Conservation (phyloP, 805 yeast species). For the Saturnispora dispora region DNA sequence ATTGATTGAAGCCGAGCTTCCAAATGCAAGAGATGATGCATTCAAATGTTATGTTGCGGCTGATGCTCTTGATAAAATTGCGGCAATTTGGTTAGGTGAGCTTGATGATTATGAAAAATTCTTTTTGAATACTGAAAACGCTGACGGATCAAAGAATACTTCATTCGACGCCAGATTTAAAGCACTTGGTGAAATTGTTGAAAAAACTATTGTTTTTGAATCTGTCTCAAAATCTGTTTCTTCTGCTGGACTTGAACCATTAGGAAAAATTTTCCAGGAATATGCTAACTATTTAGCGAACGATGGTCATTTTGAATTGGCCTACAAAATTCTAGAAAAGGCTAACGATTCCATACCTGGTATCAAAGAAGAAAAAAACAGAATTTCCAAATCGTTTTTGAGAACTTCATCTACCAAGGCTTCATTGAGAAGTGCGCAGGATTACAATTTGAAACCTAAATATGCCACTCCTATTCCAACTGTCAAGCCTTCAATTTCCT, state of each 20-base stretch:
- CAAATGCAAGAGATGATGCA: conserved; percentile 58
- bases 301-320: conserved; percentile 76
- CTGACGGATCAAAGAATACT: conserved; percentile 33
- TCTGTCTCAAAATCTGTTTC: conserved; percentile 35
- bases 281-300: conserved; percentile 74
- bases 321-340: conserved; percentile 55
- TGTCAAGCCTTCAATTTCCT: conserved; percentile 6
- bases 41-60: conserved; percentile 73
- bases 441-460: not conserved
- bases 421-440: conserved; percentile 6
- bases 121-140: conserved; percentile 38
- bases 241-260: conserved; percentile 37
- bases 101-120: conserved; percentile 33
- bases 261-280: conserved; percentile 63
- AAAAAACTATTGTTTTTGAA: conserved; percentile 71
- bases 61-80: conserved; percentile 66
- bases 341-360: conserved; percentile 71
- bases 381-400: conserved; percentile 58
- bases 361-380: conserved; percentile 63
- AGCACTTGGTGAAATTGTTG: conserved; percentile 73
- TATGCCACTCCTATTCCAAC: not conserved
- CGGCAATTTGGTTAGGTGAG: conserved; percentile 79
- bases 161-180: conserved; percentile 78
- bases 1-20: conserved; percentile 36
- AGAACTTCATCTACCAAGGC: conserved; percentile 10